phyloP scores from a whole-genome alignment of 2,329 filamentous ascomycete genomes.

The Aureobasidium subglaciale region DNA sequence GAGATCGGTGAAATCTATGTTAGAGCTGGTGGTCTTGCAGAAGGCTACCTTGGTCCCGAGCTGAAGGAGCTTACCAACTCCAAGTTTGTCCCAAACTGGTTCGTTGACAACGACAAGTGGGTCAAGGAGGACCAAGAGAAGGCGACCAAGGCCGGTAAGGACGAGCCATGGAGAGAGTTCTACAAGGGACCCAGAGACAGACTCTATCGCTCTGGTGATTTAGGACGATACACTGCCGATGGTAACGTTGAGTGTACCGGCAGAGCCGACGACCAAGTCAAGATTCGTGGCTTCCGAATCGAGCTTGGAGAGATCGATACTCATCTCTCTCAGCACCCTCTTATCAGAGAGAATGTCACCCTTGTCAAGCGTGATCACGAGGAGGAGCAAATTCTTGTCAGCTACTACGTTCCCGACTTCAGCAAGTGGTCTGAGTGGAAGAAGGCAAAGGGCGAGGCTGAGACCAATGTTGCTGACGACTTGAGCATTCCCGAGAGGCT shows the following conservation, averaged over 20 bases:
- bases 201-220: slow-evolving; percentile 79
- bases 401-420: slow-evolving; percentile 80
- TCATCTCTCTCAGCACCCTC: slow-evolving; percentile 64
- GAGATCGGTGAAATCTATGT: slow-evolving; percentile 81
- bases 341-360: slow-evolving; percentile 80
- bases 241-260: slow-evolving; percentile 74
- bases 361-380: slow-evolving; percentile 75
- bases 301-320: slow-evolving; percentile 91
- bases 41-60: slow-evolving; percentile 62
- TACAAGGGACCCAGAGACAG: slow-evolving; percentile 80
- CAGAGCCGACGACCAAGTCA: slow-evolving; percentile 81
- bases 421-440: slow-evolving; percentile 67
- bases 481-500: slow-evolving; percentile 34
- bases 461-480: slow-evolving; percentile 20
- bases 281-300: slow-evolving; percentile 92
- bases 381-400: slow-evolving; percentile 80
- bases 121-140: slow-evolving; percentile 53
- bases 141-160: slow-evolving; percentile 38
- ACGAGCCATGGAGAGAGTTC: slow-evolving; percentile 69
- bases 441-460: slow-evolving; percentile 30
- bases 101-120: slow-evolving; percentile 68
- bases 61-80: slow-evolving; percentile 55
- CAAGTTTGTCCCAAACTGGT: slow-evolving; percentile 85
- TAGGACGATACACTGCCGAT: slow-evolving; percentile 65
- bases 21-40: slow-evolving; percentile 73